Evolutionary conservation across 2,329 filamentous ascomycete species (phyloP).

Genomic region (Phialophora macrospora): DNA sequence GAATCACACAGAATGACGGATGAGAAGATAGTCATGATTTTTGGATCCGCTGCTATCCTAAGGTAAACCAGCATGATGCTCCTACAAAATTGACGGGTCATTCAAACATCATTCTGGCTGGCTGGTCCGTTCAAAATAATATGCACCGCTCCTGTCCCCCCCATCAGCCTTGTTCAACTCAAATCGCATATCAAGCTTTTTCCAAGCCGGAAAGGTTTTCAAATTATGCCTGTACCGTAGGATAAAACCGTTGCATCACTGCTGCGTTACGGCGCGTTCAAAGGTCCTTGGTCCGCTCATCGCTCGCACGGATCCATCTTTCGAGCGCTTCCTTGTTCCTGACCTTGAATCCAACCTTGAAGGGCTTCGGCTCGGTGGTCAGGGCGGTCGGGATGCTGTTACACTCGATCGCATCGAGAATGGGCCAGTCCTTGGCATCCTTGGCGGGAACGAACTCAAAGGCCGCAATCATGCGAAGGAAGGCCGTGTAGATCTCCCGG

Average conservation of each 20-base stretch:
- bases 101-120: neutral
- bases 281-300: conserved; percentile 57
- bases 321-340: conserved; percentile 54
- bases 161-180: neutral
- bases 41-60: neutral
- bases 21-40: neutral
- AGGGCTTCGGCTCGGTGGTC: conserved; percentile 66
- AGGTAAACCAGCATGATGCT: neutral
- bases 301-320: conserved; percentile 60
- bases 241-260: neutral
- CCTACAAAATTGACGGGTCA: neutral
- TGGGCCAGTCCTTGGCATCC: conserved; percentile 55
- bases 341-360: conserved; percentile 62
- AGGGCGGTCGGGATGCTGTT: conserved; percentile 62
- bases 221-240: neutral
- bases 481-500: conserved; percentile 66
- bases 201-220: neutral
- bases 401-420: conserved; percentile 63
- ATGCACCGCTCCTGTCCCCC: neutral
- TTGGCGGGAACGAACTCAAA: conserved; percentile 60
- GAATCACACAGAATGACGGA: neutral
- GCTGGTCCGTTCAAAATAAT: neutral
- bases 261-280: conserved; percentile 34
- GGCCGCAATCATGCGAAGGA: conserved; percentile 63
- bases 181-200: neutral